These are phyloP conservation scores for Blastocystis sp. DNA, from an alignment of 352 stramenopile species.

Conservation along the genomic window DNA sequence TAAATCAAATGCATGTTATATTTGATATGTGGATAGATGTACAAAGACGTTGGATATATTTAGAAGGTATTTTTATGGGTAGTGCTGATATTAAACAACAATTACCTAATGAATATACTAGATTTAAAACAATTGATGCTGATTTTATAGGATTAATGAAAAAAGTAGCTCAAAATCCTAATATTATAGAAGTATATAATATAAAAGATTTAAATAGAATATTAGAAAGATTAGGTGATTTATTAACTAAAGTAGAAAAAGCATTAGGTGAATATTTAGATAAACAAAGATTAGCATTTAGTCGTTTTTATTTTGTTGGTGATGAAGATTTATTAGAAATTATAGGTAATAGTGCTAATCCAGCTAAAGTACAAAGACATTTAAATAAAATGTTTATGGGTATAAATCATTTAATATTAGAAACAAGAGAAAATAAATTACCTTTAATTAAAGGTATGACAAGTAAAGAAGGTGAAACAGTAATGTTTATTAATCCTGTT, in stretches of 20 bases:
- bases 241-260: conserved; percentile 97
- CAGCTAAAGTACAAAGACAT: conserved; percentile 78
- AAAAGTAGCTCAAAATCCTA: conserved; percentile 75
- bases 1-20: conserved; percentile 79
- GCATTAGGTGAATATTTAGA: conserved; percentile 97
- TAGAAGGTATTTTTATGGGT: conserved; percentile 87
- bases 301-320: conserved; percentile 99
- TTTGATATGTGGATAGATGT: conserved; percentile 98
- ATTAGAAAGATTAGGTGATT: conserved; percentile 73
- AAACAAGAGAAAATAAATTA: conserved; percentile 41
- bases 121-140: conserved; percentile 90
- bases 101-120: conserved; percentile 82
- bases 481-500: conserved; percentile 72
- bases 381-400: conserved; percentile 98
- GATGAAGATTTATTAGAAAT: conserved; percentile 99
- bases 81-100: conserved; percentile 91
- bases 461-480: conserved; percentile 91
- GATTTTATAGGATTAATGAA: conserved; percentile 96
- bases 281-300: conserved; percentile 67
- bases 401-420: conserved; percentile 70
- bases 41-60: conserved; percentile 94
- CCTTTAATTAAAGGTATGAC: conserved; percentile 59
- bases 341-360: conserved; percentile 93
- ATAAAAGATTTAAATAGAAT: conserved; percentile 56
- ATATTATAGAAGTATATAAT: conserved; percentile 72